phyloP scores from a whole-genome alignment of 768 basidiomycete genomes.

The Rickenella mellea region DNA sequence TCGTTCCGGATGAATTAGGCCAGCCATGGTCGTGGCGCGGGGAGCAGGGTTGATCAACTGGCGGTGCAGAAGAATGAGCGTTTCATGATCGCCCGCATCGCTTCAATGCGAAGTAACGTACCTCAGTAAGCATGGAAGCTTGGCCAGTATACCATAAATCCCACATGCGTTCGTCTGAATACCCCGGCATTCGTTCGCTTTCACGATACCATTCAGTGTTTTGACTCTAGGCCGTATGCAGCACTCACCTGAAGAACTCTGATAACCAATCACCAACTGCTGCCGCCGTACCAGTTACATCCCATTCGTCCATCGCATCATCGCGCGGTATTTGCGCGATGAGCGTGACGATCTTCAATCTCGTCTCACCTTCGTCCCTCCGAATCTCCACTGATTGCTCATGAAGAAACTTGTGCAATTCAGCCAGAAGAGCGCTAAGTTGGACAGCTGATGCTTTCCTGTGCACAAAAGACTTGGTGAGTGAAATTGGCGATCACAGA shows the following conservation, averaged over 20 bases:
- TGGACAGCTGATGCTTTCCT: constrained; percentile 33
- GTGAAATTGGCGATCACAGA: no score
- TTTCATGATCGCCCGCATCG: background rate
- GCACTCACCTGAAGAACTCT: constrained; percentile 37
- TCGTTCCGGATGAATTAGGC: constrained; percentile 49
- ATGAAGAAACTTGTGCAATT: constrained; percentile 29
- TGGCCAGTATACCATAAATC: constrained; percentile 67
- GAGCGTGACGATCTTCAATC: constrained; percentile 4
- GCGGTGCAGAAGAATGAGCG: background rate
- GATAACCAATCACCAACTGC: constrained; percentile 41
- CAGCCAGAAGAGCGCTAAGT: constrained; percentile 28
- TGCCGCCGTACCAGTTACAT: constrained; percentile 7
- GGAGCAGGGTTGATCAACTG: constrained; percentile 66
- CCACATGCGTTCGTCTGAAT: constrained; percentile 49
- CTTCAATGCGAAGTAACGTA: constrained; percentile 18
- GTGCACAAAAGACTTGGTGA: constrained; percentile 3
- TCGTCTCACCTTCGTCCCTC: constrained; percentile 21
- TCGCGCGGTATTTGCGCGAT: background rate
- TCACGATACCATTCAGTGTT: constrained; percentile 1
- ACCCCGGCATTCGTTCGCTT: constrained; percentile 34
- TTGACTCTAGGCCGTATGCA: background rate
- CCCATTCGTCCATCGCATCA: constrained; percentile 2
- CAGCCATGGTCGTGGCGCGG: constrained; percentile 50
- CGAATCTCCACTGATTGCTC: constrained; percentile 22
- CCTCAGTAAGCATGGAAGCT: constrained; percentile 60